Evolutionary conservation across 2,329 filamentous ascomycete species (phyloP).

Genomic region (Clonostachys rhizophaga): DNA sequence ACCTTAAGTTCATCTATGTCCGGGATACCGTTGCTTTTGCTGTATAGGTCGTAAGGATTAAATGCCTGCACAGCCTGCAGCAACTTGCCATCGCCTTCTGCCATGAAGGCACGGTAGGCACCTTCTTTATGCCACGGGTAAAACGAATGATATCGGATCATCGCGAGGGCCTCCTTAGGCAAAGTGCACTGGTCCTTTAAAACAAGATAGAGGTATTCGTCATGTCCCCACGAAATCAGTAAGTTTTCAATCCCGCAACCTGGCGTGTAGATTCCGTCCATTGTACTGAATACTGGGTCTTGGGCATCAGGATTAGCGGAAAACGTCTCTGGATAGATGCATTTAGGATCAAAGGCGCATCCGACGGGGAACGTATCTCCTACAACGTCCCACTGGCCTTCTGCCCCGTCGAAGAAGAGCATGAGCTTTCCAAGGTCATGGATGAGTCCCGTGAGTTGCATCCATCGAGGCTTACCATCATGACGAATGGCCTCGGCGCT

Average conservation of each 20-base stretch:
- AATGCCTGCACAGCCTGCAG: slow-evolving; percentile 78
- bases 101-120: slow-evolving; percentile 80
- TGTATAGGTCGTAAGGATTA: slow-evolving; percentile 89
- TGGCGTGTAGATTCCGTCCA: slow-evolving; percentile 74
- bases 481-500: slow-evolving; percentile 87
- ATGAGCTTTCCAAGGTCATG: slow-evolving; percentile 79
- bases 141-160: slow-evolving; percentile 92
- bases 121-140: slow-evolving; percentile 86
- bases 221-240: slow-evolving; percentile 87
- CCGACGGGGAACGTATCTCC: slow-evolving; percentile 81
- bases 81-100: slow-evolving; percentile 75
- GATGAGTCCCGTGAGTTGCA: slow-evolving; percentile 73
- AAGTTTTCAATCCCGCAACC: slow-evolving; percentile 82
- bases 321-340: slow-evolving; percentile 81
- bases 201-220: slow-evolving; percentile 84
- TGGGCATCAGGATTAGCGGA: slow-evolving; percentile 67
- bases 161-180: slow-evolving; percentile 78
- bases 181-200: slow-evolving; percentile 77
- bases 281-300: slow-evolving; percentile 68
- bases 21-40: slow-evolving; percentile 81
- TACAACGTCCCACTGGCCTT: slow-evolving; percentile 91
- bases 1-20: slow-evolving; percentile 68
- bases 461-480: slow-evolving; percentile 79
- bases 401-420: slow-evolving; percentile 68
- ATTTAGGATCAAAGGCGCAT: slow-evolving; percentile 67